These are phyloP conservation scores for Starmera pachycereana DNA, from an alignment of 805 yeast species.

Conservation along the genomic window DNA sequence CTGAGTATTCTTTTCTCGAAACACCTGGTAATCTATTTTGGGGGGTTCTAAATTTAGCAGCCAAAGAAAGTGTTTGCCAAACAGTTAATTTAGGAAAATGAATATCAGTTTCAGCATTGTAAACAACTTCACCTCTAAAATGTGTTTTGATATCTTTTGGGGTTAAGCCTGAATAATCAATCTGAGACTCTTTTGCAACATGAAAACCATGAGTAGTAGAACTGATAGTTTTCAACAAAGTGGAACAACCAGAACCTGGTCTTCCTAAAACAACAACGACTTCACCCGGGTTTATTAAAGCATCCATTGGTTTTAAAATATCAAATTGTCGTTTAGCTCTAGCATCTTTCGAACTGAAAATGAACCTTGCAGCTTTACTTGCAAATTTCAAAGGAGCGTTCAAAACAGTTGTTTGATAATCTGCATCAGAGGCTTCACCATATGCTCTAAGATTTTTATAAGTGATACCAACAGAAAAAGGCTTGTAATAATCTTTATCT, in stretches of 20 bases:
- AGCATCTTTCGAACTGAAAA: slow-evolving; percentile 10
- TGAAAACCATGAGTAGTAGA: slow-evolving; percentile 47
- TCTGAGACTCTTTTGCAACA: slow-evolving; percentile 31
- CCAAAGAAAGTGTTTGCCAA: slow-evolving; percentile 46
- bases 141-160: slow-evolving; percentile 33
- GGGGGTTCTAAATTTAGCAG: slow-evolving; percentile 48
- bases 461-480: slow-evolving; percentile 44
- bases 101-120: slow-evolving; percentile 52
- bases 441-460: slow-evolving; percentile 51
- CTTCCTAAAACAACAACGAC: slow-evolving; percentile 67
- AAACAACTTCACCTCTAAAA: slow-evolving; percentile 53
- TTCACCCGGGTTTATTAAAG: slow-evolving; percentile 50
- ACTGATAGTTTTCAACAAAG: slow-evolving; percentile 46
- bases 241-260: slow-evolving; percentile 69
- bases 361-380: slow-evolving; percentile 6
- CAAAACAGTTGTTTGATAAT: slow-evolving; percentile 52
- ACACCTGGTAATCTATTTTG: slow-evolving; percentile 43
- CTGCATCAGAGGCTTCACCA: slow-evolving; percentile 51
- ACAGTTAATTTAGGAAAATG: slow-evolving; percentile 58
- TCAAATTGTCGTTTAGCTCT: slow-evolving; percentile 25
- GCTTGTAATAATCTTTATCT: slow-evolving; percentile 53
- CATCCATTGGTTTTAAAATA: slow-evolving; percentile 45
- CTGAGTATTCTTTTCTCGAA: slow-evolving; percentile 36
- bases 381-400: slow-evolving; percentile 26
- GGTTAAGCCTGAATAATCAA: slow-evolving; percentile 41